These are phyloP conservation scores for Backusella macrospora DNA, from an alignment of 192 early-diverging fungal genomes.

Conservation along the genomic window DNA sequence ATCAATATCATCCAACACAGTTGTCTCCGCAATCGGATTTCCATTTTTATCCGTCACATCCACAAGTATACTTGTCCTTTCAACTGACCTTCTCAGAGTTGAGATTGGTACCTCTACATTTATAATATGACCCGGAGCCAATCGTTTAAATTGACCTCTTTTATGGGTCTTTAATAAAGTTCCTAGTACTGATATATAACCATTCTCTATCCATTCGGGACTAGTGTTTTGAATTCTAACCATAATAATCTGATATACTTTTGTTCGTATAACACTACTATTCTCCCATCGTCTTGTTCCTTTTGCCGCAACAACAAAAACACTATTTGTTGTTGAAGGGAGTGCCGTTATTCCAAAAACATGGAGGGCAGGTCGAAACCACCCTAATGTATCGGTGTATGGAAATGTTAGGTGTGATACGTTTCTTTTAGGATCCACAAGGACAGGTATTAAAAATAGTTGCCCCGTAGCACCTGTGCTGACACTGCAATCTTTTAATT, in stretches of 20 bases:
- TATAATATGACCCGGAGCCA: constrained; percentile 13
- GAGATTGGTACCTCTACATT: not conserved
- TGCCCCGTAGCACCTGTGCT: not conserved
- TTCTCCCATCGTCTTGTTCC: not conserved
- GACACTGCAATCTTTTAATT: not conserved
- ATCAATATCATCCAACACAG: constrained; percentile 12
- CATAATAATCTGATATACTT: constrained; percentile 8
- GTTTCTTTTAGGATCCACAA: constrained; percentile 18
- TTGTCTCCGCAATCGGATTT: not conserved
- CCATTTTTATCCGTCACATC: constrained; percentile 1
- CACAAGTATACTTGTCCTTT: not conserved
- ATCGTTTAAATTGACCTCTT: not conserved
- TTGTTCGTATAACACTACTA: not conserved
- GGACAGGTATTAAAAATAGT: constrained; percentile 19
- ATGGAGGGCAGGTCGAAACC: constrained; percentile 17
- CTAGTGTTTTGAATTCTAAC: constrained; percentile 21
- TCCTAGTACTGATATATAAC: not conserved
- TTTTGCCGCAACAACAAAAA: constrained; percentile 1
- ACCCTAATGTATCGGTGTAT: not conserved
- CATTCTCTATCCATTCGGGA: not conserved
- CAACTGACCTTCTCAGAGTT: not conserved
- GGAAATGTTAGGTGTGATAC: constrained; percentile 24
- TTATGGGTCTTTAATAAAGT: constrained; percentile 8
- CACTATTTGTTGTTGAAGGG: not conserved
- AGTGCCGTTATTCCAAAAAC: constrained; percentile 23